Percentiles rank a stretch among this genome's conserved stretches.
Conservation (phyloP, 163 green algal species). For the Chloromonas sp. region DNA sequence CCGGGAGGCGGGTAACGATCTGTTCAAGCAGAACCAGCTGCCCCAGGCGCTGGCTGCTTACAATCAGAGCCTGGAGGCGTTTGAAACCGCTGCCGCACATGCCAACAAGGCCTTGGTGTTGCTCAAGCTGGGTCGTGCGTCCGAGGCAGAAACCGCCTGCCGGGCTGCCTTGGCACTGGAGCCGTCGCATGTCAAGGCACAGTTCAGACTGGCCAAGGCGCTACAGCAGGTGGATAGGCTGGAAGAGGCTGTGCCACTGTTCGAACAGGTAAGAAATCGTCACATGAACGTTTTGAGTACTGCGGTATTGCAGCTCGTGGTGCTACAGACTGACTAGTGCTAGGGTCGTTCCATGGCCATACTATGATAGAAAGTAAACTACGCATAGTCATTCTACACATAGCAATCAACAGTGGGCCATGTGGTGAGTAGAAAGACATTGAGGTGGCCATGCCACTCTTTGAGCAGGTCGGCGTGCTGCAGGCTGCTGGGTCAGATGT, state of each 20-base stretch:
- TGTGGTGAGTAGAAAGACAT: no score
- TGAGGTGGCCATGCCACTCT: no score
- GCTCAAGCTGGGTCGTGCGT: slow-evolving; percentile 12
- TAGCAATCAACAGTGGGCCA: no score
- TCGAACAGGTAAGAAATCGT: neutral
- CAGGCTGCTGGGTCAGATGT: no score
- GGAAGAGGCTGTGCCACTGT: slow-evolving; percentile 9
- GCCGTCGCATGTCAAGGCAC: slow-evolving; percentile 22
- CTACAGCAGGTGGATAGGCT: slow-evolving; percentile 9
- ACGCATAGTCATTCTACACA: no score
- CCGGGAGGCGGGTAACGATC: slow-evolving; percentile 26
- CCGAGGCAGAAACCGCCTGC: slow-evolving; percentile 11
- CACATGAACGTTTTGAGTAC: no score
- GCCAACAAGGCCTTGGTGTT: slow-evolving; percentile 30
- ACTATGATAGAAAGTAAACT: no score
- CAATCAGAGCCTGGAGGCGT: slow-evolving; percentile 13
- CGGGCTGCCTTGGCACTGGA: slow-evolving; percentile 18
- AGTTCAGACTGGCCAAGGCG: slow-evolving; percentile 16
- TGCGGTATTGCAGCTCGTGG: no score
- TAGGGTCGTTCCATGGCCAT: no score
- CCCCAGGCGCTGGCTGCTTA: slow-evolving; percentile 21
- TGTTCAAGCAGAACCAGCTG: slow-evolving; percentile 18
- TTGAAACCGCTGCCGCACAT: slow-evolving; percentile 20
- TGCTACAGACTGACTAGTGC: no score
- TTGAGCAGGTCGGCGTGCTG: no score